Evolutionary conservation across 768 basidiomycete species (phyloP).

Genomic region (Rhodotorula kratochvilovae): DNA sequence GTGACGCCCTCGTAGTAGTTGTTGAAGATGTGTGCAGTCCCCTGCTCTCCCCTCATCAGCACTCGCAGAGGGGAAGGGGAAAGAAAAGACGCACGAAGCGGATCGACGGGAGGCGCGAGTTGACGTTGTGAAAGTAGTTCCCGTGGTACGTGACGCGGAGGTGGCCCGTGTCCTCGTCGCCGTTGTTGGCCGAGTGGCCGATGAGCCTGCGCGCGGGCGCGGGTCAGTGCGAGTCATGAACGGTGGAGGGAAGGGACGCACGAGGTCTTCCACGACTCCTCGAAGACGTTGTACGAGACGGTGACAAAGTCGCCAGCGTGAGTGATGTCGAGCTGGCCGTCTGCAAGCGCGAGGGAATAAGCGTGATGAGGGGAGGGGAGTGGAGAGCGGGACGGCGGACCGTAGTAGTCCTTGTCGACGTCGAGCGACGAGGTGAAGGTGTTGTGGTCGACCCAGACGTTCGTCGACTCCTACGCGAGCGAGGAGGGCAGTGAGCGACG

Average conservation of each 20-base stretch:
- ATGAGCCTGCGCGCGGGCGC: neutral
- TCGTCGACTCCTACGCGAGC: neutral
- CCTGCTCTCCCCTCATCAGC: neutral
- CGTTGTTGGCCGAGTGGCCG: slow-evolving; percentile 1
- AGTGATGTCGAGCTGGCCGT: neutral
- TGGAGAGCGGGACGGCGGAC: neutral
- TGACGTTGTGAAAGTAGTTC: neutral
- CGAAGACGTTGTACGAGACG: neutral
- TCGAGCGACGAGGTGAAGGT: neutral
- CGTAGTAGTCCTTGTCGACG: neutral
- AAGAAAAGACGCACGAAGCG: neutral
- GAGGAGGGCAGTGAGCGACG: no score
- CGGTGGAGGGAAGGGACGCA: neutral
- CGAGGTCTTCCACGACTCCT: neutral
- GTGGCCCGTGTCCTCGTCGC: neutral
- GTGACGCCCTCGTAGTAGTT: neutral
- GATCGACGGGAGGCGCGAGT: neutral
- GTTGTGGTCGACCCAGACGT: neutral
- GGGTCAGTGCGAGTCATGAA: neutral
- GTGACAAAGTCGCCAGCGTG: neutral
- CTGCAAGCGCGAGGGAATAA: neutral
- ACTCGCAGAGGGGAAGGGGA: no score
- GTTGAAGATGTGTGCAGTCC: neutral
- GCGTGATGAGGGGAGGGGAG: neutral
- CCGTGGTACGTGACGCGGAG: neutral